Evolutionary conservation across 2,329 filamentous ascomycete genomes (phyloP).

Genomic region (Alternaria longipes): DNA sequence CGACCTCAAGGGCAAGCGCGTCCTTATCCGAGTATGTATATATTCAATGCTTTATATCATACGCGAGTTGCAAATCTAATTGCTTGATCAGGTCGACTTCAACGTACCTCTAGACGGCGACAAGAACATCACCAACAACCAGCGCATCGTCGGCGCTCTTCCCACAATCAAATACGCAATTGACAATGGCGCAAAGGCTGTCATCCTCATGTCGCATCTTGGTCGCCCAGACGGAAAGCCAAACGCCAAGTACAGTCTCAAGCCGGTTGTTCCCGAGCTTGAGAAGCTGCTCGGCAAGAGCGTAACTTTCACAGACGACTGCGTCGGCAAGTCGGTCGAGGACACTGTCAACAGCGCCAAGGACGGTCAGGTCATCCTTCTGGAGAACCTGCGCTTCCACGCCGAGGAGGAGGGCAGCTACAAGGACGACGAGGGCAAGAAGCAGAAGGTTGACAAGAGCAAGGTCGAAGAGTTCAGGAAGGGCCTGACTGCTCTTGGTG

Average conservation of each 20-base stretch:
- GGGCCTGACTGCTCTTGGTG: conserved; percentile 90
- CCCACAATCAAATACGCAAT: conserved; percentile 95
- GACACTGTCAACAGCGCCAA: conserved; percentile 84
- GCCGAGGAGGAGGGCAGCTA: conserved; percentile 96
- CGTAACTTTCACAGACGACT: conserved; percentile 90
- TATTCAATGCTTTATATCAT: conserved; percentile 21
- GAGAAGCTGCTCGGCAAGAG: conserved; percentile 87
- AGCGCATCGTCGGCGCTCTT: conserved; percentile 95
- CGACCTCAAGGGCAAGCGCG: conserved; percentile 97
- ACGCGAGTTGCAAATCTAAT: conserved; percentile 18
- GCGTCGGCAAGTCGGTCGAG: conserved; percentile 89
- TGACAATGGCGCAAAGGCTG: conserved; percentile 88
- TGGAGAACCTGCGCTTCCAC: conserved; percentile 99
- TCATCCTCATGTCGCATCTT: conserved; percentile 98
- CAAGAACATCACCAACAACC: conserved; percentile 96
- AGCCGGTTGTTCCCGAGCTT: conserved; percentile 89
- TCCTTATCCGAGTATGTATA: conserved; percentile 87
- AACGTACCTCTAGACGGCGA: conserved; percentile 95
- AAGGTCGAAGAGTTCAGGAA: conserved; percentile 94
- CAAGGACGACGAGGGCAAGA: conserved; percentile 94
- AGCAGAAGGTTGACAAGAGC: conserved; percentile 95
- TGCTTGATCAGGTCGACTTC: conserved; percentile 86
- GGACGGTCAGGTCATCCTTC: conserved; percentile 83
- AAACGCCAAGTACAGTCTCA: conserved; percentile 93
- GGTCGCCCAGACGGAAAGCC: conserved; percentile 90